These are phyloP conservation scores for Pseudozyma thailandica DNA, from an alignment of 1,284 basidiomycete genomes.

Conservation along the genomic window DNA sequence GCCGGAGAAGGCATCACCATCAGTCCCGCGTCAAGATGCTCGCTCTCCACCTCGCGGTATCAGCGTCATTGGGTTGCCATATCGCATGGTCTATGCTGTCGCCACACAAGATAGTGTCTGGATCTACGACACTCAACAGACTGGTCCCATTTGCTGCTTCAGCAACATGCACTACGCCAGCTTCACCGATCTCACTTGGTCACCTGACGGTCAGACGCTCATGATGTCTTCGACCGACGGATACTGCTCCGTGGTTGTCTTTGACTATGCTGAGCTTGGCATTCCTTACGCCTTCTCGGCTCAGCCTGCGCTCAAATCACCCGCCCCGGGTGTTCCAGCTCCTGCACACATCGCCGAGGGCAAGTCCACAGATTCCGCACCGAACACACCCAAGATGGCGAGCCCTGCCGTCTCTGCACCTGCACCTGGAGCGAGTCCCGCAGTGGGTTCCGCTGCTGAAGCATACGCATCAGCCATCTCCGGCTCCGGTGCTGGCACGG, in stretches of 20 bases:
- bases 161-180: slow-evolving; percentile 96
- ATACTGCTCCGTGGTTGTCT: slow-evolving; percentile 90
- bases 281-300: slow-evolving; percentile 69
- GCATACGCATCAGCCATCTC: slow-evolving; percentile 29
- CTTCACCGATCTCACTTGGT: slow-evolving; percentile 97
- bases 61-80: slow-evolving; percentile 86
- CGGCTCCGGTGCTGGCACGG: slow-evolving; percentile 24
- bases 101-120: slow-evolving; percentile 95
- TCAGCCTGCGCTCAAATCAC: slow-evolving; percentile 54
- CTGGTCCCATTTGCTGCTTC: slow-evolving; percentile 88
- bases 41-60: slow-evolving; percentile 36
- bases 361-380: slow-evolving; percentile 26
- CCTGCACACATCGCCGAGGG: slow-evolving; percentile 35
- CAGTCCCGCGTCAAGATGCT: slow-evolving; percentile 19
- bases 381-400: slow-evolving; percentile 32
- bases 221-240: slow-evolving; percentile 93
- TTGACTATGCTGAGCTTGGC: slow-evolving; percentile 84
- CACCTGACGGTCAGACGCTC: slow-evolving; percentile 91
- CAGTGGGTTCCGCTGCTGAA: slow-evolving; percentile 26
- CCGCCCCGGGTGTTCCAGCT: slow-evolving; percentile 26
- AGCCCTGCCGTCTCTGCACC: slow-evolving; percentile 24
- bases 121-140: slow-evolving; percentile 97
- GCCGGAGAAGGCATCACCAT: slow-evolving; percentile 13
- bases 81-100: slow-evolving; percentile 94
- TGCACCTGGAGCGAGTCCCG: slow-evolving; percentile 9